phyloP scores from a whole-genome alignment of 106 monocot species.

The Dendrobium chrysotoxum region DNA sequence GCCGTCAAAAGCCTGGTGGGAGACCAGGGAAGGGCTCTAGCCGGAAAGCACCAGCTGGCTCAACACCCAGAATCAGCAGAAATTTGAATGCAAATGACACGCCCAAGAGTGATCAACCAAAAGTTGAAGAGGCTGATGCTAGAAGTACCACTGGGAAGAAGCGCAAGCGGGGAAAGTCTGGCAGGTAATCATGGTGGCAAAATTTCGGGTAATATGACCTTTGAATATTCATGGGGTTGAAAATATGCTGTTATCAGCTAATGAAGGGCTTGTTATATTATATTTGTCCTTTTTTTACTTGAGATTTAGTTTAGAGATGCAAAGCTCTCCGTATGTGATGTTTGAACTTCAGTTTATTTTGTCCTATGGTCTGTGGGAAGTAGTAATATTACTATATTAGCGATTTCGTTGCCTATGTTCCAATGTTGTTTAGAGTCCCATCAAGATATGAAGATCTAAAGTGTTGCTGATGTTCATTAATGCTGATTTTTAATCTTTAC shows the following conservation, averaged over 20 bases:
- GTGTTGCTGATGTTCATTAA: not conserved
- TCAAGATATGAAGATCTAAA: not conserved
- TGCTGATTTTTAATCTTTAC: not conserved
- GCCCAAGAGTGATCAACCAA: not conserved
- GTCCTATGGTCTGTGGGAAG: not conserved
- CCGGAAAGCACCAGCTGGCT: not conserved
- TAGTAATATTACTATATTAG: not conserved
- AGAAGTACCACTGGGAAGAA: not conserved
- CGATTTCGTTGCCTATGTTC: not conserved
- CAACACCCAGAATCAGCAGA: not conserved
- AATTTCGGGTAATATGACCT: constrained; percentile 3
- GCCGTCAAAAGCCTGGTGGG: not conserved
- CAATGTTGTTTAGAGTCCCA: not conserved
- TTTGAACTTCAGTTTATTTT: not conserved
- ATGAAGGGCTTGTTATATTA: constrained; percentile 3
- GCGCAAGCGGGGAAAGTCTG: not conserved
- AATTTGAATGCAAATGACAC: not conserved
- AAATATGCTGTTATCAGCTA: not conserved
- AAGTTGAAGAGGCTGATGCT: not conserved
- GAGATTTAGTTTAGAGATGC: not conserved
- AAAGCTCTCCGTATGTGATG: not conserved
- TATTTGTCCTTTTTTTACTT: not conserved
- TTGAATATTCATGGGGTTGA: not conserved
- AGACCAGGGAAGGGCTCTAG: not conserved
- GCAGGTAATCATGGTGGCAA: not conserved